phyloP scores from a whole-genome alignment of 371 early-diverging fungal species.

The Mucor velutinosus region DNA sequence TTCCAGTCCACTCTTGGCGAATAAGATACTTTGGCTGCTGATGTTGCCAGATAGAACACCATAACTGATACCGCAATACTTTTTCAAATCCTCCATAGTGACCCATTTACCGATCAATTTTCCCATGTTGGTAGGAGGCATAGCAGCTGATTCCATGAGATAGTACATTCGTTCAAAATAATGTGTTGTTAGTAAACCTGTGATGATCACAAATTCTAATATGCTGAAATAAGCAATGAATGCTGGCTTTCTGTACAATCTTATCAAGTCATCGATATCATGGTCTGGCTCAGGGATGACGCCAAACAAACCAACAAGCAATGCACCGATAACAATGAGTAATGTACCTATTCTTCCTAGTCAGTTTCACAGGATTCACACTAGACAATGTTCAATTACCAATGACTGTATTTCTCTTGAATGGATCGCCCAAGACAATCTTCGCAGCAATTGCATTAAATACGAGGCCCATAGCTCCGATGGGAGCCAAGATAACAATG shows the following conservation, averaged over 20 bases:
- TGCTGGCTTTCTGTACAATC: constrained; percentile 68
- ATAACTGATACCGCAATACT: constrained; percentile 55
- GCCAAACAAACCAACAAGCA: constrained; percentile 75
- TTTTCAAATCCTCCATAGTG: constrained; percentile 32
- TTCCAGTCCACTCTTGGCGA: constrained; percentile 83
- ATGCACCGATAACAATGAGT: constrained; percentile 70
- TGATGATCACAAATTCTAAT: constrained; percentile 55
- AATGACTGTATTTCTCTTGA: constrained; percentile 58
- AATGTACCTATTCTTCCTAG: constrained; percentile 54
- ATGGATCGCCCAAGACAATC: constrained; percentile 66
- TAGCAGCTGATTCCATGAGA: constrained; percentile 21
- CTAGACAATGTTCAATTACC: constrained; percentile 34
- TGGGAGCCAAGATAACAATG: constrained; percentile 82
- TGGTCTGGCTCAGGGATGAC: constrained; percentile 76
- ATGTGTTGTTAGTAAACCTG: constrained; percentile 55
- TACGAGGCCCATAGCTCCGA: constrained; percentile 78
- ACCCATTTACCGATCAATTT: constrained; percentile 28
- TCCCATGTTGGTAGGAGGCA: constrained; percentile 22
- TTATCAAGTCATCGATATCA: constrained; percentile 70
- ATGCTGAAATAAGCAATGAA: constrained; percentile 75
- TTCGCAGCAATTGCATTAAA: constrained; percentile 81
- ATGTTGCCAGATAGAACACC: constrained; percentile 74
- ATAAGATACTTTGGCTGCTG: constrained; percentile 75
- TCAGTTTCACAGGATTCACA: neutral
- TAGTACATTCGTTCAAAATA: constrained; percentile 50